Conservation (phyloP, 805 yeast species). For the Wickerhamiella qilinensis region DNA sequence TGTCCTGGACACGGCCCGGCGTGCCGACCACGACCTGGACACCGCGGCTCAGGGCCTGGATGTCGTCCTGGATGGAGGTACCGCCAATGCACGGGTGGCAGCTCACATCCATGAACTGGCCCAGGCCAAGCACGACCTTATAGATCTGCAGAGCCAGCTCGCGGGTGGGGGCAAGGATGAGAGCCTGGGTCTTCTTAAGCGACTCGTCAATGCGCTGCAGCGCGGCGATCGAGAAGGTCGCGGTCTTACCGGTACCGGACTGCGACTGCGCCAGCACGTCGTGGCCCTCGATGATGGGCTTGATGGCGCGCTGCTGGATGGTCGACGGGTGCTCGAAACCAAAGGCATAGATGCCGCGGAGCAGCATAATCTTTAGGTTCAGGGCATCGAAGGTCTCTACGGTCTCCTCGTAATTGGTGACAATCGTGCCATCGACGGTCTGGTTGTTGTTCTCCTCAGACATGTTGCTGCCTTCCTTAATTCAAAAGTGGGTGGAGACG, state of each 20-base stretch:
- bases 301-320: constrained; percentile 92
- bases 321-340: constrained; percentile 97
- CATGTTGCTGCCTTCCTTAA: too few relatives aligned
- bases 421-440: constrained; percentile 69
- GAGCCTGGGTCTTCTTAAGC: constrained; percentile 70
- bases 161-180: constrained; percentile 92
- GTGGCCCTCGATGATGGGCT: constrained; percentile 85
- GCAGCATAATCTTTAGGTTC: constrained; percentile 53
- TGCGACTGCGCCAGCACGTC: constrained; percentile 89
- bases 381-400: constrained; percentile 58
- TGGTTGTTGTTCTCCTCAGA: too few relatives aligned
- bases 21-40: constrained; percentile 95
- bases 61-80: constrained; percentile 75
- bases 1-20: constrained; percentile 94
- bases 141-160: constrained; percentile 95
- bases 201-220: constrained; percentile 48
- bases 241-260: constrained; percentile 86
- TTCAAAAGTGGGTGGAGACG: too few relatives aligned
- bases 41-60: constrained; percentile 66
- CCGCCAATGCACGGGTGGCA: constrained; percentile 99
- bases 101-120: constrained; percentile 74
- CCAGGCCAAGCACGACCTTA: constrained; percentile 78
- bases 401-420: constrained; percentile 92
- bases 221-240: constrained; percentile 61
- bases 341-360: constrained; percentile 51